Evolutionary conservation across 2,329 filamentous ascomycete species (phyloP), one percentile per base, ranked within the genome.

Genomic region (Sphaceloma murrayae): DNA sequence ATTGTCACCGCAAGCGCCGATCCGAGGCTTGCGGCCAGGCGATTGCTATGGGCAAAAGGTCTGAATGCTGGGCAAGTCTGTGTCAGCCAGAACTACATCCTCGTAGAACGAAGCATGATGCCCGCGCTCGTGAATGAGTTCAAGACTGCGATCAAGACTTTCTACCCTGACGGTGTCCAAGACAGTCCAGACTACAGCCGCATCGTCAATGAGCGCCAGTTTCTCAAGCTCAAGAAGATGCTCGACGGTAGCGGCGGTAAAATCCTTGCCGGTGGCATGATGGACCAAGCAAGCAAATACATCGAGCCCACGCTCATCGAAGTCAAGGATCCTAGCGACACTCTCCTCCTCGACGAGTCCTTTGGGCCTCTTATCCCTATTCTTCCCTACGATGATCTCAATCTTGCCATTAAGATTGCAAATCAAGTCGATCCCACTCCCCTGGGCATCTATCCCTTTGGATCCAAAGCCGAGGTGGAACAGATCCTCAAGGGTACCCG

Each of bases 281-380:
- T 83, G 67, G 86, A 96, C 61, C 80, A 85, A 59, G 69, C 74
- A 26, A 75, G 85, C 22, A 78, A 83, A 39, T 95, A 83, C 64
- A 91, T 98, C 54, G 86, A 89, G 60, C 85, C 88, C 1, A 98
- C 91, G 0, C 78, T 89, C n/a, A 79, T 98, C n/a, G 73, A 85
- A 49, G 82, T 95, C 27, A 72, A 84, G 52, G 78, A 77, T 49
- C 59, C 74, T 11, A 74, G 88, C 38, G 89, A 94, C 64, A 73
- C 80, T 5, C 76, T 95, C 63, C 74, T 95, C 57, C 67, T 68
- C 17, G 77, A 94, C 51, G 91, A 98, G 67, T 85, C 80, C 32
- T 98, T 98, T 59, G 91, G 89, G 5, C 91, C 91, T n/a, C 72
- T 94, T 48, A 86, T 94, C 53, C 80, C 85, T 50, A 78, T 96